Conservation (phyloP, 352 stramenopile species). For the Phytopythium kandeliae region DNA sequence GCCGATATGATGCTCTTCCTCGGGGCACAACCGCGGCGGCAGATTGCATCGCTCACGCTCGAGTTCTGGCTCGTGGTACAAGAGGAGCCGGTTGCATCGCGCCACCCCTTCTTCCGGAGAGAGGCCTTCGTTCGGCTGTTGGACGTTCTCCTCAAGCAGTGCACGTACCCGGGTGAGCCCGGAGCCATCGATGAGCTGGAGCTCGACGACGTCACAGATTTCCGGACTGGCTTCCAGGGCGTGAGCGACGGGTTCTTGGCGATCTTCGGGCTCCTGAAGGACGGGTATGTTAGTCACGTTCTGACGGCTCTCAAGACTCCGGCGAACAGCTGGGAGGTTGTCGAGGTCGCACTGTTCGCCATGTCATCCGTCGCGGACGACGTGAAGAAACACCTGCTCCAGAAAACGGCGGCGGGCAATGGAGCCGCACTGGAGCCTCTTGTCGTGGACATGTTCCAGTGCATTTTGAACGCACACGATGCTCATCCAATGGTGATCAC, state of each 20-base stretch:
- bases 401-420: slow-evolving; percentile 6
- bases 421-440: slow-evolving; percentile 27
- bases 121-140: slow-evolving; percentile 53
- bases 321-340: slow-evolving; percentile 32
- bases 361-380: slow-evolving; percentile 52
- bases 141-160: slow-evolving; percentile 55
- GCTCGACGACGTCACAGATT: slow-evolving; percentile 50
- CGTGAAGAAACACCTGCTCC: slow-evolving; percentile 40
- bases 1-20: slow-evolving; percentile 58
- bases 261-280: slow-evolving; percentile 49
- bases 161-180: slow-evolving; percentile 35
- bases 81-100: slow-evolving; percentile 56
- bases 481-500: slow-evolving; percentile 39
- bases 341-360: slow-evolving; percentile 56
- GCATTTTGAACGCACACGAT: slow-evolving; percentile 21
- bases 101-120: slow-evolving; percentile 44
- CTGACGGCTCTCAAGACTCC: slow-evolving; percentile 19
- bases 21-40: slow-evolving; percentile 44
- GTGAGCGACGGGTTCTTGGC: slow-evolving; percentile 48
- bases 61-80: slow-evolving; percentile 73
- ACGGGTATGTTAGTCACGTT: slow-evolving; percentile 38
- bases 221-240: slow-evolving; percentile 51
- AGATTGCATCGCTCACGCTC: slow-evolving; percentile 67
- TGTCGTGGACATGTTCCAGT: slow-evolving; percentile 38
- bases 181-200: slow-evolving; percentile 56